Evolutionary conservation across 164 flowering plant genomes (phyloP).

Genomic region (Nelumbo lutea): DNA sequence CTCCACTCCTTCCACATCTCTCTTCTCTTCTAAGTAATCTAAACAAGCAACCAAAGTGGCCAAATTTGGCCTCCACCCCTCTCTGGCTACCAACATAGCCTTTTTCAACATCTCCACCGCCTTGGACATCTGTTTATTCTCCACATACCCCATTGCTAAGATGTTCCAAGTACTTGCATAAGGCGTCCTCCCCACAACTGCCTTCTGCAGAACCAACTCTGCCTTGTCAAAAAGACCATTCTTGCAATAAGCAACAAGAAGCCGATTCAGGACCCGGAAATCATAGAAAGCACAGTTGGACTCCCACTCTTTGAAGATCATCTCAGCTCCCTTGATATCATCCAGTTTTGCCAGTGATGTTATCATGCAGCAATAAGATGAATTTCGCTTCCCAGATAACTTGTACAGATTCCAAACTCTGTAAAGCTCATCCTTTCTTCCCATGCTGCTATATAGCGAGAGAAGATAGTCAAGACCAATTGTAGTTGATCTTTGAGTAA

Average conservation of each 20-base stretch:
- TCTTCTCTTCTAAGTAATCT: constrained; percentile 23
- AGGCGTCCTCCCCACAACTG: constrained; percentile 19
- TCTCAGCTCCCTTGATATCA: constrained; percentile 38
- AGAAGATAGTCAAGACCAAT: constrained; percentile 23
- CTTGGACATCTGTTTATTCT: constrained; percentile 21
- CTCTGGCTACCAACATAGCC: constrained; percentile 9
- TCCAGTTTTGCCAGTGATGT: constrained; percentile 30
- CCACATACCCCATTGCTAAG: constrained; percentile 25
- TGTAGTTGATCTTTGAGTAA: not conserved
- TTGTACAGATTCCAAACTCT: constrained; percentile 33
- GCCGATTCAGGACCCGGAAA: constrained; percentile 17
- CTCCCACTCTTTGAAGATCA: constrained; percentile 32
- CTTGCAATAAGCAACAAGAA: constrained; percentile 30
- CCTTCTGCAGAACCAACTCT: constrained; percentile 17
- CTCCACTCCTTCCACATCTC: constrained; percentile 19
- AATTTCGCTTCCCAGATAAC: constrained; percentile 4
- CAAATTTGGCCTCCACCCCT: constrained; percentile 13
- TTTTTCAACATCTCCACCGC: constrained; percentile 31
- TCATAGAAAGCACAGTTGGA: constrained; percentile 16
- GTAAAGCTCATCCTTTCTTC: constrained; percentile 31
- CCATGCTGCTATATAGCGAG: constrained; percentile 21
- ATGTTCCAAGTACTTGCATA: constrained; percentile 22
- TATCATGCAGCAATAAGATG: constrained; percentile 25
- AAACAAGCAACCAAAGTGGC: constrained; percentile 18
- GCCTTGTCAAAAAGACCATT: constrained; percentile 36